Percentiles rank a stretch among this genome's conserved stretches.
Conservation (phyloP, 768 basidiomycete species). For the Tephrocybe sp. region DNA sequence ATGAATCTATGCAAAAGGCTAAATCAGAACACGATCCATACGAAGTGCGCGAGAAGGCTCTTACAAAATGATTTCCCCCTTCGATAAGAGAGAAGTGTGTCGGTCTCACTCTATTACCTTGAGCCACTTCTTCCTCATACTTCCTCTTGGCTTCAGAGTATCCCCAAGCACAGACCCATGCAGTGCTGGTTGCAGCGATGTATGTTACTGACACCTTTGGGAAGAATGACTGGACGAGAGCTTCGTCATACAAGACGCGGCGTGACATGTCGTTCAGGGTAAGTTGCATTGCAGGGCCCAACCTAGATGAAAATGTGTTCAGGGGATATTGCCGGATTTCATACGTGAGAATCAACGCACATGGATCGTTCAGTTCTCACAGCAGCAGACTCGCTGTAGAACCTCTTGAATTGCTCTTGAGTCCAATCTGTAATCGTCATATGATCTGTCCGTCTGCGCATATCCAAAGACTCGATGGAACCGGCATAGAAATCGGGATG, state of each 20-base stretch:
- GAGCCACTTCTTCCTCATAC: neutral
- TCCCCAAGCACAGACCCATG: slow-evolving; percentile 2
- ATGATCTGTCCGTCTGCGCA: slow-evolving; percentile 13
- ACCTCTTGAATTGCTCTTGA: slow-evolving; percentile 15
- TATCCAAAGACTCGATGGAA: slow-evolving; percentile 18
- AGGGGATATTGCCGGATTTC: too few relatives aligned
- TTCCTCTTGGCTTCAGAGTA: neutral
- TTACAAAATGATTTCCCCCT: slow-evolving; percentile 2
- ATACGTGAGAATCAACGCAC: neutral
- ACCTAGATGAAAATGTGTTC: too few relatives aligned
- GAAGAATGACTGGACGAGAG: slow-evolving; percentile 2
- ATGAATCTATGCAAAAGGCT: neutral
- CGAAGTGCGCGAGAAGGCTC: neutral
- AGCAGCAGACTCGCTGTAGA: slow-evolving; percentile 15
- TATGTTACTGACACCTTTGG: slow-evolving; percentile 1
- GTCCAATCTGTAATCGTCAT: slow-evolving; percentile 20
- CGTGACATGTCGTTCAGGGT: slow-evolving; percentile 14
- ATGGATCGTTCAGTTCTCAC: slow-evolving; percentile 15
- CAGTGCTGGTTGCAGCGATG: neutral
- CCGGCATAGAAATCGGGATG: slow-evolving; percentile 15
- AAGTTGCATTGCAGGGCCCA: slow-evolving; percentile 18
- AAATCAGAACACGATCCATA: neutral
- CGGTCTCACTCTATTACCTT: neutral
- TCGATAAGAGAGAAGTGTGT: neutral
- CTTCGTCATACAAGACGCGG: slow-evolving; percentile 18